Base-by-base conservation (phyloP, 2,329 filamentous ascomycete species). In the Diaporthe helianthi region DNA sequence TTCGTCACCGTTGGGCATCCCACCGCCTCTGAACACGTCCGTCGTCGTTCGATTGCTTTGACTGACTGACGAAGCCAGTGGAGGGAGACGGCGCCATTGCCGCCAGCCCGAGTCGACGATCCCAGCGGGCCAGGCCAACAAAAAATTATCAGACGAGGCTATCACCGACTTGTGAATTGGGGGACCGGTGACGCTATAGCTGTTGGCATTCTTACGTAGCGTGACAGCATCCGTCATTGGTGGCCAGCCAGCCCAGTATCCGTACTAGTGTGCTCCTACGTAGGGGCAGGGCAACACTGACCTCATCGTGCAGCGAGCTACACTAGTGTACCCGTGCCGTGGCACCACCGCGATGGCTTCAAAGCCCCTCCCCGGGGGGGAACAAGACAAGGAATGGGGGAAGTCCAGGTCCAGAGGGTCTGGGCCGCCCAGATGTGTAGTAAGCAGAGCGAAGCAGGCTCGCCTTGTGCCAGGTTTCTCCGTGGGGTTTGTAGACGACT, bases 251-350 rank as follows among this genome's bases (percentile, higher is more conserved):
- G n/a, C n/a, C n/a, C n/a, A n/a, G n/a, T n/a, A n/a, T n/a, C n/a
- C n/a, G n/a, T n/a, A n/a, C n/a, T n/a, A n/a, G n/a, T n/a, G 36
- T 24, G 8, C 15, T 19, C 36, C n/a, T 54, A 53, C 52, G 41
- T 31, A 38, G 38, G 26, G 36, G 41, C 41, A 44, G 41, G 41
- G n/a, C n/a, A n/a, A n/a, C 17, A 19, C 64, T 67, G 64, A 67
- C 64, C 64, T 67, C 64, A 67, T 67, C n/a, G 64, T 67, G 64
- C 64, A 67, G 64, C 51, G 52, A 58, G 64, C 64, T 67, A 67
- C n/a, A n/a, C n/a, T n/a, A n/a, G 36, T 38, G 64, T 33, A 36
- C 38, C 63, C 26, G 64, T 46, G 51, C 22, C 64, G n/a, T n/a
- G n/a, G n/a, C n/a, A n/a, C n/a, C n/a, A 66, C 41, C 51, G 64